Conservation (phyloP, 2,329 filamentous ascomycete genomes). For the Beauveria sp. region DNA sequence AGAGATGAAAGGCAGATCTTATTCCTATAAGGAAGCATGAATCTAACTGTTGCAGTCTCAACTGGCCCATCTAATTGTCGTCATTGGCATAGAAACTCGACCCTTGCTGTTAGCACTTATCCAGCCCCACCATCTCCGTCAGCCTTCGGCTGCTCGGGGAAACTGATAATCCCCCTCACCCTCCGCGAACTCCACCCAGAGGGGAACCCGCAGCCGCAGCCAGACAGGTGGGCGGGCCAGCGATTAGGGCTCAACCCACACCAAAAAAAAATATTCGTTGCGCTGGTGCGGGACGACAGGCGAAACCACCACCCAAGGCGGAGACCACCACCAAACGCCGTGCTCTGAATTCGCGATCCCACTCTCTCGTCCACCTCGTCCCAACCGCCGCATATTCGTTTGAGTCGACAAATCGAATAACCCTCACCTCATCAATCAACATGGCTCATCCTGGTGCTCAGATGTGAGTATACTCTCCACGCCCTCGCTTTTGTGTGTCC, state of each 20-base stretch:
- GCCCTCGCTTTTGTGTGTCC: not conserved
- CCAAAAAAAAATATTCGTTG: constrained; percentile 17
- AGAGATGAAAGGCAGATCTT: no score
- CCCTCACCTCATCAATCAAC: constrained; percentile 31
- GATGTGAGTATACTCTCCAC: constrained; percentile 43
- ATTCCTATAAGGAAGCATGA: no score
- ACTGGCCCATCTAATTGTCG: not conserved
- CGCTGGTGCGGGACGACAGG: constrained; percentile 5
- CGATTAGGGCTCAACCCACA: constrained; percentile 26
- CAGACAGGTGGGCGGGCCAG: not conserved
- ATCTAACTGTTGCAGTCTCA: not conserved
- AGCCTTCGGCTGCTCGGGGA: not conserved
- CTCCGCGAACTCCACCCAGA: not conserved
- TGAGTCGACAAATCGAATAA: not conserved
- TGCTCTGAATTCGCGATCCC: constrained; percentile 10
- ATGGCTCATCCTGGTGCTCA: constrained; percentile 56
- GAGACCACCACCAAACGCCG: constrained; percentile 8
- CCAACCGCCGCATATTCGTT: not conserved
- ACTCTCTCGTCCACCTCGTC: constrained; percentile 2
- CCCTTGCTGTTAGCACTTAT: not conserved
- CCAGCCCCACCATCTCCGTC: not conserved
- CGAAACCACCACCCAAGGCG: constrained; percentile 2
- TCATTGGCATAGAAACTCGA: not conserved
- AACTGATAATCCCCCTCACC: constrained; percentile 1
- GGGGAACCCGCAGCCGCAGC: not conserved